Evolutionary conservation across 768 basidiomycete genomes (phyloP).

Genomic region (Podaxis sp.): DNA sequence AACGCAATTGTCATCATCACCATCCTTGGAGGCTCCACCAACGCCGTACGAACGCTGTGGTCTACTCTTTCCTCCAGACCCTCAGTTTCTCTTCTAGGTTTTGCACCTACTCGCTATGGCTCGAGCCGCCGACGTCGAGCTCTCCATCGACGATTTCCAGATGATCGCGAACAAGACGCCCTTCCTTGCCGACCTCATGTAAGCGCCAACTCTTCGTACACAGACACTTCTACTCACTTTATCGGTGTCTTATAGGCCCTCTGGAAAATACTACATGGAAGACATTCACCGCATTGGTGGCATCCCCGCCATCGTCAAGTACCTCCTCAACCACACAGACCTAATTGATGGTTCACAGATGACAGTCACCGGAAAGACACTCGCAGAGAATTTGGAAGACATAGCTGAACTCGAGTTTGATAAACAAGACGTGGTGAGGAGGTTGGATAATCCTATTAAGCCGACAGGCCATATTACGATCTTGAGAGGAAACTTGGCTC

Average conservation of each 20-base stretch:
- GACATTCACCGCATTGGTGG: conserved; percentile 86
- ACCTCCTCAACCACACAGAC: conserved; percentile 73
- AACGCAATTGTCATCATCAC: conserved; percentile 83
- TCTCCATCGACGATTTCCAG: conserved; percentile 88
- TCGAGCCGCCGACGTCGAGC: conserved; percentile 66
- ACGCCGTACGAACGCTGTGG: conserved; percentile 52
- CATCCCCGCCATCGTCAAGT: conserved; percentile 81
- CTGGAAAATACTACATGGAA: conserved; percentile 88
- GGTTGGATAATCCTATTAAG: conserved; percentile 79
- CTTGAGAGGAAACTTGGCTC: conserved; percentile 85
- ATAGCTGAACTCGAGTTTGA: conserved; percentile 69
- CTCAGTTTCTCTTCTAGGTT: conserved; percentile 42
- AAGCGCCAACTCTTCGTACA: background rate
- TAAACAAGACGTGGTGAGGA: conserved; percentile 74
- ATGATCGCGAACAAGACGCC: conserved; percentile 75
- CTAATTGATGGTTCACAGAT: conserved; percentile 80
- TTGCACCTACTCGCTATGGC: conserved; percentile 85
- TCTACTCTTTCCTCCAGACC: background rate
- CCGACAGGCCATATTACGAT: conserved; percentile 84
- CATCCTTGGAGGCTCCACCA: conserved; percentile 84
- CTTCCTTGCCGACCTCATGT: conserved; percentile 77
- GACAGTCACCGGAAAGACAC: conserved; percentile 90
- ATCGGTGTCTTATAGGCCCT: conserved; percentile 49
- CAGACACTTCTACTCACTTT: background rate
- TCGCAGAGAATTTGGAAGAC: conserved; percentile 83